Evolutionary conservation across 176 grass and related monocot species (phyloP).

Genomic region (Coix lacrymajobi): DNA sequence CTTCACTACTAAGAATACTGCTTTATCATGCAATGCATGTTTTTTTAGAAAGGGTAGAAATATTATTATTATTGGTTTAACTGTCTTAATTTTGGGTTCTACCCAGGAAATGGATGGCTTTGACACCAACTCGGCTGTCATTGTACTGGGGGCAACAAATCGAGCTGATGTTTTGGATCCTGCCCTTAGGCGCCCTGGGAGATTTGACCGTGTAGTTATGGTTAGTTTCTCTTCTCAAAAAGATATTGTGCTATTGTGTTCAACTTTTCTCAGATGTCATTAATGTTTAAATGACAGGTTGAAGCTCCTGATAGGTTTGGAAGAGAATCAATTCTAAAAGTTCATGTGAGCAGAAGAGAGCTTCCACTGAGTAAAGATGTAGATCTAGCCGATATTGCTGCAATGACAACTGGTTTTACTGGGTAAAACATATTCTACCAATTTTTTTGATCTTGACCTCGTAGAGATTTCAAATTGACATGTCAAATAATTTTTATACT

Average conservation of each 20-base stretch:
- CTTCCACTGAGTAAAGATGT: constrained; percentile 91
- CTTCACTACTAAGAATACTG: background rate
- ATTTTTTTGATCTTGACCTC: constrained; percentile 11
- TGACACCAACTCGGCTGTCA: constrained; percentile 96
- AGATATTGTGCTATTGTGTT: background rate
- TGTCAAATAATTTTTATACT: constrained; percentile 19
- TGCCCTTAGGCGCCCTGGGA: constrained; percentile 89
- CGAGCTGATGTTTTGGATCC: constrained; percentile 95
- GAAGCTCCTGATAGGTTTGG: constrained; percentile 90
- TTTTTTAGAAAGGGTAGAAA: background rate
- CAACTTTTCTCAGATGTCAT: constrained; percentile 8
- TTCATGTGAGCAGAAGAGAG: constrained; percentile 87
- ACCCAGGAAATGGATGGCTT: constrained; percentile 99
- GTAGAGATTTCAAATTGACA: constrained; percentile 21
- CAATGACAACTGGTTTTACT: constrained; percentile 99
- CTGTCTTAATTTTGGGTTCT: constrained; percentile 12
- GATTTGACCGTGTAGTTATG: constrained; percentile 99
- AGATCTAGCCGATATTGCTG: constrained; percentile 78
- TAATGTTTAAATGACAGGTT: constrained; percentile 55
- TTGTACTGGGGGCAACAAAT: constrained; percentile 95
- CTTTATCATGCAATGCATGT: background rate
- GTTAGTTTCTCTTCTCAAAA: constrained; percentile 36
- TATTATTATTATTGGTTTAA: constrained; percentile 5
- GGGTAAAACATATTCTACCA: constrained; percentile 46
- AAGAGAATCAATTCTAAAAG: constrained; percentile 93